A percentile compares a stretch with the other conserved stretches of the same genome.
These are phyloP conservation scores for Leptographium flavum DNA, from an alignment of 2,329 filamentous ascomycete species.

Conservation along the genomic window DNA sequence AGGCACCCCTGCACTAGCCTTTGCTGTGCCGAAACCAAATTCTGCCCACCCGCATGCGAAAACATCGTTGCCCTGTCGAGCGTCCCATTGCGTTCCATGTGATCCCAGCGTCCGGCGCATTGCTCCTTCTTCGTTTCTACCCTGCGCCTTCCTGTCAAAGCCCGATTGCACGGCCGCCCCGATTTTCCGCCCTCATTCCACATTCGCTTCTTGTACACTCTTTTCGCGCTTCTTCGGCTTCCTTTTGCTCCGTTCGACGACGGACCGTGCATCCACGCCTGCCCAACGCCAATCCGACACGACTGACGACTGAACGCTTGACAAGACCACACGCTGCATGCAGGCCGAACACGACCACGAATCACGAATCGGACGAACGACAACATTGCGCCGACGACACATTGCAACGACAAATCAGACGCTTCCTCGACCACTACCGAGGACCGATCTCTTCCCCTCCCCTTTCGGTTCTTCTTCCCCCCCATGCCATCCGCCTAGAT, in stretches of 20 bases:
- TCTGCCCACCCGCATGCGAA: not conserved
- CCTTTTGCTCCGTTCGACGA: not conserved
- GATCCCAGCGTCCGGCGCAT: too few species aligned
- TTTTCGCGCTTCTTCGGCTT: not conserved
- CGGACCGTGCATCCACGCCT: too few species aligned
- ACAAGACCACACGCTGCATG: too few species aligned
- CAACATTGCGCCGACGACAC: too few species aligned
- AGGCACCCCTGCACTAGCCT: not conserved
- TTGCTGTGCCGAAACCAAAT: not conserved
- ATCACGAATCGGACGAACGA: too few species aligned
- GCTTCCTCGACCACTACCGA: too few species aligned
- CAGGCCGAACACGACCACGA: too few species aligned
- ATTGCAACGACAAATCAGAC: too few species aligned
- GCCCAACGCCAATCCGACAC: too few species aligned
- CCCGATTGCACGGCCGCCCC: not conserved
- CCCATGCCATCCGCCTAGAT: slow-evolving; percentile 39
- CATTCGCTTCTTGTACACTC: slow-evolving; percentile 3
- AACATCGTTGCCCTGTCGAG: too few species aligned
- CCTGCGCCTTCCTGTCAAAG: not conserved
- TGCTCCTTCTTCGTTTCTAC: not conserved
- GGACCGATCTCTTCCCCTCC: not conserved
- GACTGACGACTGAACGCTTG: too few species aligned
- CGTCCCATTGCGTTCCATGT: too few species aligned
- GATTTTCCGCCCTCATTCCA: not conserved
- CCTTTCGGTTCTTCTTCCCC: not conserved